Evolutionary conservation across 345 rosid species (phyloP).

Genomic region (Citrus unshiu): DNA sequence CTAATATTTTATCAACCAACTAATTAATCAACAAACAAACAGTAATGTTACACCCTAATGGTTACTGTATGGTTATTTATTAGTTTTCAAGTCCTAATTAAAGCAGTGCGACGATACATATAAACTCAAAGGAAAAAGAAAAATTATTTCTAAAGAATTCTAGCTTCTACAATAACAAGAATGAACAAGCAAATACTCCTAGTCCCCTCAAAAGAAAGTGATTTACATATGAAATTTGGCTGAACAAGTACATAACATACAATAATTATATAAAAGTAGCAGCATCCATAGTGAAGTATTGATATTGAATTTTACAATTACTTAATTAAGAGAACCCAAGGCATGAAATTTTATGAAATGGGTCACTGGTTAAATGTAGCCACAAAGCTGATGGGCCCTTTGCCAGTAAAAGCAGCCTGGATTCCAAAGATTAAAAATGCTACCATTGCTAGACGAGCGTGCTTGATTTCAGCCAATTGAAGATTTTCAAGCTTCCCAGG

Average conservation of each 20-base stretch:
- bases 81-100: too few relatives aligned
- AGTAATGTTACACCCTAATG: too few relatives aligned
- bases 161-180: too few relatives aligned
- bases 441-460: constrained; percentile 80
- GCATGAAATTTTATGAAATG: not conserved
- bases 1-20: too few relatives aligned
- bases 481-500: constrained; percentile 64
- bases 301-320: not conserved
- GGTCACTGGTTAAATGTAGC: constrained; percentile 54
- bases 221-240: not conserved
- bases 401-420: constrained; percentile 73
- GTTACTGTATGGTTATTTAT: too few relatives aligned
- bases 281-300: not conserved
- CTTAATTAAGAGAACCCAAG: not conserved
- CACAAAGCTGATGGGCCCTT: constrained; percentile 78
- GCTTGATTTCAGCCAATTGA: constrained; percentile 82
- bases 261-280: not conserved
- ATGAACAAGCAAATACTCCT: too few relatives aligned
- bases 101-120: too few relatives aligned
- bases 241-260: not conserved
- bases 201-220: not conserved
- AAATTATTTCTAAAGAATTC: too few relatives aligned
- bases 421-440: constrained; percentile 77
- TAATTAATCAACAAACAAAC: too few relatives aligned
- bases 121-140: too few relatives aligned